A percentile compares a stretch with the other conserved stretches of the same genome.
phyloP scores from a whole-genome alignment of 148 eudicot species.

The Vaccinium darrowii region DNA sequence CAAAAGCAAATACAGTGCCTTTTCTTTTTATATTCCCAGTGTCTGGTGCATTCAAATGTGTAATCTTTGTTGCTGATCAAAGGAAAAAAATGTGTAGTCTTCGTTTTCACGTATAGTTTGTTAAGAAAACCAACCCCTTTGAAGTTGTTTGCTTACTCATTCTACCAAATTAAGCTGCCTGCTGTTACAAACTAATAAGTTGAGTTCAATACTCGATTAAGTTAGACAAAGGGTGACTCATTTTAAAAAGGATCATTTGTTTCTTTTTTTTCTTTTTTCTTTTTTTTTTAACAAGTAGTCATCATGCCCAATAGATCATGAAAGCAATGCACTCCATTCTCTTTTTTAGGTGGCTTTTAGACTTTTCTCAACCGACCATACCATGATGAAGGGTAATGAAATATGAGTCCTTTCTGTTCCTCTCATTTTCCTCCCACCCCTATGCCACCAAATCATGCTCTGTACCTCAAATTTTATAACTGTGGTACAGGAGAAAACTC shows the following conservation, averaged over 20 bases:
- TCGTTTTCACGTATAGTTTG: slow-evolving; percentile 16
- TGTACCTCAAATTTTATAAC: background rate
- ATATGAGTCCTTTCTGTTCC: slow-evolving; percentile 18
- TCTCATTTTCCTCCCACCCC: slow-evolving; percentile 9
- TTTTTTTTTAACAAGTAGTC: background rate
- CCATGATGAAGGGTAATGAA: slow-evolving; percentile 14
- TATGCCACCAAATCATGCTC: background rate
- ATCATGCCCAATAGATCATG: slow-evolving; percentile 23
- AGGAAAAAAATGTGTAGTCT: background rate
- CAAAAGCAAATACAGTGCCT: background rate
- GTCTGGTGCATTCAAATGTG: too few species aligned
- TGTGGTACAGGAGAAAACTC: background rate
- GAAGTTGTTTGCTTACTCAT: slow-evolving; percentile 3
- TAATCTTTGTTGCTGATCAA: too few species aligned
- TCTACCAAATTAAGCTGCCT: background rate
- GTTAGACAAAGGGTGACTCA: background rate
- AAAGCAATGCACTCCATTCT: slow-evolving; percentile 30
- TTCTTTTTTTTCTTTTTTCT: background rate
- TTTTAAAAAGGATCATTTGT: background rate
- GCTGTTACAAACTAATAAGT: background rate
- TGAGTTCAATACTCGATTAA: background rate
- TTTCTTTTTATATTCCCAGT: background rate
- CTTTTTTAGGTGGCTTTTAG: slow-evolving; percentile 15
- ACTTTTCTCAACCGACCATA: slow-evolving; percentile 22
- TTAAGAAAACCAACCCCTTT: slow-evolving; percentile 15